These are phyloP conservation scores for Xerocomellus amylosporus DNA, from an alignment of 768 basidiomycete species.

Conservation along the genomic window DNA sequence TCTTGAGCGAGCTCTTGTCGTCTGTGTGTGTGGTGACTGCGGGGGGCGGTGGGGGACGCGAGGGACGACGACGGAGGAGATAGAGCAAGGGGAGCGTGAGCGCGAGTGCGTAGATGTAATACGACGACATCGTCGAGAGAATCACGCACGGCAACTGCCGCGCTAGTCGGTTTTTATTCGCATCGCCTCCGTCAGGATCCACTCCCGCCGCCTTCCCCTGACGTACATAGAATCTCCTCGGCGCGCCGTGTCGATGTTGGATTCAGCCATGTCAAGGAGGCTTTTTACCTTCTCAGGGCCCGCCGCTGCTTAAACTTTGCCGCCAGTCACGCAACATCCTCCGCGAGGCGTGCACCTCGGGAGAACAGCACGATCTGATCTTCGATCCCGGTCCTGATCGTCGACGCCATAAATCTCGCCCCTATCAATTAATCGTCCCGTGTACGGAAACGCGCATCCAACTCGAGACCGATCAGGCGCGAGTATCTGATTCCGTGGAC, in stretches of 20 bases:
- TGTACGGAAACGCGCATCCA: conserved; percentile 11
- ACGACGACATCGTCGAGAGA: conserved; percentile 5
- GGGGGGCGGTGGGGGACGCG: conserved; percentile 4
- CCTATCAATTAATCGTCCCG: conserved; percentile 23
- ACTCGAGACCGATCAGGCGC: not conserved
- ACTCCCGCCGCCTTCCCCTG: too few relatives aligned
- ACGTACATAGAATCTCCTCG: too few relatives aligned
- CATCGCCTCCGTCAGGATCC: too few relatives aligned
- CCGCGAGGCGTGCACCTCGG: conserved; percentile 25
- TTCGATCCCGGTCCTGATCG: conserved; percentile 33
- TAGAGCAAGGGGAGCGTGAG: conserved; percentile 33
- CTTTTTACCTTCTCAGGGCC: conserved; percentile 12
- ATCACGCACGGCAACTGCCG: conserved; percentile 16
- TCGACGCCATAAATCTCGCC: conserved; percentile 8
- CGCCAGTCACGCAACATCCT: conserved; percentile 14
- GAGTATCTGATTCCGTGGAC: not conserved
- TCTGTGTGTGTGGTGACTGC: conserved; percentile 17
- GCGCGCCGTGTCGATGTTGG: not conserved
- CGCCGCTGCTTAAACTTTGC: not conserved
- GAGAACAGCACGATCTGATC: conserved; percentile 25
- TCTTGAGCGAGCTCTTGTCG: conserved; percentile 40
- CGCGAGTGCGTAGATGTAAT: conserved; percentile 32
- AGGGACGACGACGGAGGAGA: conserved; percentile 14
- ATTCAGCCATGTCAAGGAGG: conserved; percentile 14
- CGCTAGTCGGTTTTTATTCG: not conserved